Conservation (phyloP, 2,329 filamentous ascomycete species). For the Colletotrichum sansevieriae region DNA sequence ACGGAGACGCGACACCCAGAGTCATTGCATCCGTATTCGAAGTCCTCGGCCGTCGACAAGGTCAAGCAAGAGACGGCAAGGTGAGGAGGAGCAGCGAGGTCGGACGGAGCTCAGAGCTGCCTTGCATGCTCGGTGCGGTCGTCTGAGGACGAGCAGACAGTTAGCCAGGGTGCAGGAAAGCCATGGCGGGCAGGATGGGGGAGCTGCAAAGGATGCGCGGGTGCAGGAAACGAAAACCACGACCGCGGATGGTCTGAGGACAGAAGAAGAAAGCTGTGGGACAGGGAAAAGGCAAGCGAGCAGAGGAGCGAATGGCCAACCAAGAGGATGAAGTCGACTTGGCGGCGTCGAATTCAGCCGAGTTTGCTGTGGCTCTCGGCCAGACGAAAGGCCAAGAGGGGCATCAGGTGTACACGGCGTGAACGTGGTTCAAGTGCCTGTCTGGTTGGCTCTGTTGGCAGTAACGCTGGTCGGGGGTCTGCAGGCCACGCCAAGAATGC, state of each 20-base stretch:
- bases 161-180: slow-evolving; percentile 10
- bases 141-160: slow-evolving; percentile 1
- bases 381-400: slow-evolving; percentile 11
- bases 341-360: slow-evolving; percentile 29
- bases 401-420: background rate
- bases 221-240: slow-evolving; percentile 31
- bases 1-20: background rate
- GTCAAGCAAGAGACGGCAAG: background rate
- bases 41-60: background rate
- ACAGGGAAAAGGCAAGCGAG: background rate
- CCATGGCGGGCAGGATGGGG: too few relatives aligned
- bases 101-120: slow-evolving; percentile 23
- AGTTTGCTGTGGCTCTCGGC: slow-evolving; percentile 33
- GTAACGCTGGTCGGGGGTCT: slow-evolving; percentile 1
- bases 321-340: slow-evolving; percentile 21
- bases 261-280: slow-evolving; percentile 26
- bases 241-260: slow-evolving; percentile 7
- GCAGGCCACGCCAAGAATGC: slow-evolving; percentile 1
- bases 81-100: slow-evolving; percentile 19
- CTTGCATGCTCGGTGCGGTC: slow-evolving; percentile 18
- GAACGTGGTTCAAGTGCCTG: background rate
- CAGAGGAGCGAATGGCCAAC: slow-evolving; percentile 22
- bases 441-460: background rate
- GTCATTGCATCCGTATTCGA: background rate
- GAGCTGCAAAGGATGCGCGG: slow-evolving; percentile 7